phyloP scores from a whole-genome alignment of 345 rosid species.

The Geranium brycei region DNA sequence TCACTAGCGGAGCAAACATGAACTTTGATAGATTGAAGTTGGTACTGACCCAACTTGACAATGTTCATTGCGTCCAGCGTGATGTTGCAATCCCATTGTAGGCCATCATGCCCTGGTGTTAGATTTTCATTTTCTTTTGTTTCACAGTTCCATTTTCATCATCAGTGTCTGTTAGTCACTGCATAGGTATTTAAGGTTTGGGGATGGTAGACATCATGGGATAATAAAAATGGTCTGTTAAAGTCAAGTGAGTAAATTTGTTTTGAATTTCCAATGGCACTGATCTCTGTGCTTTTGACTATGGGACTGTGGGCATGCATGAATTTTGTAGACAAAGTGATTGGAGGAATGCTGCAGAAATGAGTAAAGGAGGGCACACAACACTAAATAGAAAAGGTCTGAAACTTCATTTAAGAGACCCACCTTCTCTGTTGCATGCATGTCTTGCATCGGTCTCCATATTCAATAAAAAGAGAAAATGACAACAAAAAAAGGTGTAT shows the following conservation, averaged over 20 bases:
- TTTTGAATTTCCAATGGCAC: not conserved
- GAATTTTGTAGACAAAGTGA: not conserved
- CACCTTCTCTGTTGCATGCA: not conserved
- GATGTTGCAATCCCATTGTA: conserved; percentile 15
- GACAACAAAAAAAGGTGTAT: not conserved
- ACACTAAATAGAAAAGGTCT: not conserved
- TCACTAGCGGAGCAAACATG: conserved; percentile 31
- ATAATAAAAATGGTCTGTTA: no score
- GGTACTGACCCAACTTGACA: conserved; percentile 24
- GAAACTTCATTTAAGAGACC: not conserved
- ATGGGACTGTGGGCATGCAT: not conserved
- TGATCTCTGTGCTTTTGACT: not conserved
- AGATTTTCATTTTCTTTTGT: not conserved
- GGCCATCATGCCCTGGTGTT: not conserved
- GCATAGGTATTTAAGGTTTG: no score
- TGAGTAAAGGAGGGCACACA: not conserved
- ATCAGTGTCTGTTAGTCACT: no score
- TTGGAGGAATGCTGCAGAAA: not conserved
- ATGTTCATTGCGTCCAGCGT: conserved; percentile 20
- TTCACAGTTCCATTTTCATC: no score
- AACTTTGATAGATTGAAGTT: conserved; percentile 28
- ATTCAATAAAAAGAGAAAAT: no score
- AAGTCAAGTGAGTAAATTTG: no score
- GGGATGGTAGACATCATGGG: no score
- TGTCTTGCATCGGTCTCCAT: no score